These are phyloP conservation scores for Penstemon newberryi DNA, from an alignment of 257 asterid genomes.

Conservation along the genomic window DNA sequence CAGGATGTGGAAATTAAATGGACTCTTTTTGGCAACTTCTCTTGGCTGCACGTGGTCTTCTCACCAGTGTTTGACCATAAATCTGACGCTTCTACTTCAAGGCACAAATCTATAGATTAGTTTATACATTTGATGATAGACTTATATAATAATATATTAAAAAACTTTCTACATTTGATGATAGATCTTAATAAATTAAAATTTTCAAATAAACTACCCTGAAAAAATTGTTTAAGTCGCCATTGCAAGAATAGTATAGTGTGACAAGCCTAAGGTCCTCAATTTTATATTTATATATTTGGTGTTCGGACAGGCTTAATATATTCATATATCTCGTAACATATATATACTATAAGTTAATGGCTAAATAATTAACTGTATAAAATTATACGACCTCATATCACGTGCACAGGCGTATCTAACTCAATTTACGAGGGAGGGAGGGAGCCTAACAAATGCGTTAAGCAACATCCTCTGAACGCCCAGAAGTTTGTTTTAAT, in stretches of 20 bases:
- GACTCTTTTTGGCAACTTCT: constrained; percentile 15
- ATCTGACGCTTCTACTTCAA: constrained; percentile 23
- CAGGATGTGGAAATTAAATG: background rate
- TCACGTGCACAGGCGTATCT: constrained; percentile 15
- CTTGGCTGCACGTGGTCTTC: constrained; percentile 4
- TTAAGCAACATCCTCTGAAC: constrained; percentile 21
- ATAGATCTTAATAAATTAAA: too few relatives aligned
- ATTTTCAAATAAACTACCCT: background rate
- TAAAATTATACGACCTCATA: background rate
- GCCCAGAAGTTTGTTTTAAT: constrained; percentile 17
- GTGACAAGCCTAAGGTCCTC: too few relatives aligned
- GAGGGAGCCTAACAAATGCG: constrained; percentile 8
- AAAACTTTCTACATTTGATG: too few relatives aligned
- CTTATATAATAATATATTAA: too few relatives aligned
- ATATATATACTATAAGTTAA: background rate
- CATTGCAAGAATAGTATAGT: background rate
- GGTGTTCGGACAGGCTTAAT: too few relatives aligned
- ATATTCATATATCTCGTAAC: background rate
- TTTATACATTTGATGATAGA: too few relatives aligned
- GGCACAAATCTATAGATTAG: too few relatives aligned
- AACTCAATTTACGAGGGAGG: constrained; percentile 11
- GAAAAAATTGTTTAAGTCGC: background rate
- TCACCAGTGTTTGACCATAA: constrained; percentile 24
- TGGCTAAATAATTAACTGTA: background rate
- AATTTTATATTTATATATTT: too few relatives aligned